Percentiles rank a stretch among this genome's conserved stretches.
These are phyloP conservation scores for Epichloe elymi DNA, from an alignment of 2,329 filamentous ascomycete genomes.

Conservation along the genomic window DNA sequence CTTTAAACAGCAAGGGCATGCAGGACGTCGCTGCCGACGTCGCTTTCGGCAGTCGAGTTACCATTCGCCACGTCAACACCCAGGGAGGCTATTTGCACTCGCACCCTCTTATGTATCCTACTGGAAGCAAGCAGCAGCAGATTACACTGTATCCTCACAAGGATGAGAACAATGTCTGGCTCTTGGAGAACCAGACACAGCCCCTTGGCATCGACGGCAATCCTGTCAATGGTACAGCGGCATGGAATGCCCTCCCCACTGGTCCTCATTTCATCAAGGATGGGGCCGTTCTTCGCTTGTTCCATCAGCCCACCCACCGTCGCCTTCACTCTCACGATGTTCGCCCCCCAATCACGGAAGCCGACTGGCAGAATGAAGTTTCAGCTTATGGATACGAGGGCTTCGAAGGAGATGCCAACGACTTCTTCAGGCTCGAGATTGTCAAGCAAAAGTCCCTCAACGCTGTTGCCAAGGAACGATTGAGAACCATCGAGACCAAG, in stretches of 20 bases:
- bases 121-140: constrained; percentile 95
- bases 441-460: constrained; percentile 78
- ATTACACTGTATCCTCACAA: constrained; percentile 98
- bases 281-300: constrained; percentile 68
- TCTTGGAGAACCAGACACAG: constrained; percentile 92
- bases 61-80: constrained; percentile 86
- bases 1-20: constrained; percentile 93
- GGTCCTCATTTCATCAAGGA: constrained; percentile 55
- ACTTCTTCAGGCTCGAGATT: constrained; percentile 90
- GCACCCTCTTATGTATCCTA: constrained; percentile 93
- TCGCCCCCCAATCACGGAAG: constrained; percentile 71
- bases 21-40: constrained; percentile 88
- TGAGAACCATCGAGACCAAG: constrained; percentile 92
- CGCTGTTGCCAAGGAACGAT: constrained; percentile 62
- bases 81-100: constrained; percentile 97
- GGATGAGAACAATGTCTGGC: constrained; percentile 93
- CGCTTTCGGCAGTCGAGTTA: constrained; percentile 73
- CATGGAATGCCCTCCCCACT: constrained; percentile 66
- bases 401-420: constrained; percentile 93
- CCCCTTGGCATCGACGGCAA: constrained; percentile 65
- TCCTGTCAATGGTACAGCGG: constrained; percentile 64
- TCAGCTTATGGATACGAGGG: constrained; percentile 96
- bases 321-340: constrained; percentile 95
- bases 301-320: constrained; percentile 71
- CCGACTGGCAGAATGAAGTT: constrained; percentile 90